Base-by-base conservation (phyloP, 208 protist genomes). In the Leishmania mexicana region DNA sequence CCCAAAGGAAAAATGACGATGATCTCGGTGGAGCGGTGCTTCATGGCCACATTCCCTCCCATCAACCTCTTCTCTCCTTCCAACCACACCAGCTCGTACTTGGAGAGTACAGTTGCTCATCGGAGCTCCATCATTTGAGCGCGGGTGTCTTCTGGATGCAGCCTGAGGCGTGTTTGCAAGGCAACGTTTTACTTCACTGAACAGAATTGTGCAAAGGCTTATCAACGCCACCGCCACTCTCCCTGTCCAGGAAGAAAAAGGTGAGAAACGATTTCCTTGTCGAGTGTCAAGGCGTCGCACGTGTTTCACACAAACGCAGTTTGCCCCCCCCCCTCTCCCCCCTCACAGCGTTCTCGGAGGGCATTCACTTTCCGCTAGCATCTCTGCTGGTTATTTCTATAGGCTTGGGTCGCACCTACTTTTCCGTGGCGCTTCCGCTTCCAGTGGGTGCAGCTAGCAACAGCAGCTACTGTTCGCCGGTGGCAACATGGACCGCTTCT, bases 401-500 rank as follows among this genome's bases (percentile, higher is more conserved):
- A 45, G 10, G 2, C 21, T 47, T 71, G 10, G 8, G 28, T 5
- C 31, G 11, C 31, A 40, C 62, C 24, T 15, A 68, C 31, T 31
- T 68, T 68, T 15, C 31, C 21, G 31, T 31, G 6, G 2, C 62
- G 62, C 62, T 40, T 68, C 11, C 13, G 31, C 62, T 40, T 68
- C 19, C 17, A 71, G 13, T 40, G 65, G 40, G 38, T 3, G 65
- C 38, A 71, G 65, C 62, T 67, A 21, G n/a, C 62, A 7, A 67
- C 67, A 45, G 67, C 35, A 73, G 10, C 70, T 31, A 17, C 70
- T 38, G 17, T 21, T 31, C 45, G 0, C 45, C 70, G 13, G 70
- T n/a, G 28, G 51, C 42, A 42, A 47, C 0, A 92, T 95, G 90
- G 86, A 92, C n/a, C 79, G 83, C 54, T 88, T 92, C 73, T 94